Conservation (phyloP, 495 filamentous ascomycete species). For the Haplographium delicatum region DNA sequence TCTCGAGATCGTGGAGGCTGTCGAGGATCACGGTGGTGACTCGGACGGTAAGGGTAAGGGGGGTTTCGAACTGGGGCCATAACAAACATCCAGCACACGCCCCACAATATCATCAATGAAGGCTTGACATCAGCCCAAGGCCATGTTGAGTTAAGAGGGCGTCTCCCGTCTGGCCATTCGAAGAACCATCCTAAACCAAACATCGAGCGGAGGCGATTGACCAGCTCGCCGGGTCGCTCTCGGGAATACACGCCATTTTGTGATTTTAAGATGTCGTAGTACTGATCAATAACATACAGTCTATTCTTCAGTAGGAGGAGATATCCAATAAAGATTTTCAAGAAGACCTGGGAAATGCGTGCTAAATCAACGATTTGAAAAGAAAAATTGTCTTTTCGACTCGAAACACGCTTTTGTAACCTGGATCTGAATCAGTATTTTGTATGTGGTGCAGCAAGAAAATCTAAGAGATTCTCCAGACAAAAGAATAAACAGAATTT, state of each 20-base stretch:
- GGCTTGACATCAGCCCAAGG: slow-evolving; percentile 18
- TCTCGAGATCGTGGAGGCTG: background rate
- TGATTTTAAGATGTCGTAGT: too few relatives aligned
- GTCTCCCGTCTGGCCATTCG: slow-evolving; percentile 15
- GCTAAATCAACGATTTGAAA: too few relatives aligned
- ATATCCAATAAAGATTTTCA: too few relatives aligned
- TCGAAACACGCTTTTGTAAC: too few relatives aligned
- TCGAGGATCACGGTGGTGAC: background rate
- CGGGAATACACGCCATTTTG: background rate
- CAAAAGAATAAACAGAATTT: too few relatives aligned
- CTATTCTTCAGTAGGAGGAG: too few relatives aligned
- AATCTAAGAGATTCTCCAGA: too few relatives aligned
- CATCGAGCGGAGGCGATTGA: slow-evolving; percentile 1
- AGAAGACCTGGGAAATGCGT: too few relatives aligned
- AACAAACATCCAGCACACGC: slow-evolving; percentile 22
- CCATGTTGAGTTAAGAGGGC: slow-evolving; percentile 22
- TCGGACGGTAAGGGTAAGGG: background rate
- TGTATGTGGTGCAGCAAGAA: too few relatives aligned
- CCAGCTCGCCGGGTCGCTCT: background rate
- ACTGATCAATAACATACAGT: too few relatives aligned
- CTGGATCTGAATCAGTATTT: too few relatives aligned
- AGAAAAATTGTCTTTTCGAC: too few relatives aligned
- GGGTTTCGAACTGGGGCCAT: slow-evolving; percentile 2
- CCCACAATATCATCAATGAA: slow-evolving; percentile 16
- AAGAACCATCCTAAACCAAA: slow-evolving; percentile 20